phyloP scores from a whole-genome alignment of 768 basidiomycete species.

The Punctularia strigosozonata region DNA sequence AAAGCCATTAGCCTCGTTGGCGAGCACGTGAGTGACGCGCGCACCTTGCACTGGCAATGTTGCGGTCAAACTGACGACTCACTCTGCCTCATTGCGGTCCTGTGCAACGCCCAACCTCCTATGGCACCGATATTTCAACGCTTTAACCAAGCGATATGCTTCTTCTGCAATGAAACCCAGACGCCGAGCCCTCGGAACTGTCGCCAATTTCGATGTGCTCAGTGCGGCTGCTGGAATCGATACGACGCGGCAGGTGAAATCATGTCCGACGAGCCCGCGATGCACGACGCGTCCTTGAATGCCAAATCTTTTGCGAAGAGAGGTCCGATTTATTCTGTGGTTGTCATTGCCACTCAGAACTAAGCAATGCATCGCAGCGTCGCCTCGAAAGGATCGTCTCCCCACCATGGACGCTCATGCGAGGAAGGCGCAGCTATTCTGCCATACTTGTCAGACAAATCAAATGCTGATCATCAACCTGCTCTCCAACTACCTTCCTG shows the following conservation, averaged over 20 bases:
- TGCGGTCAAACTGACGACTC: background rate
- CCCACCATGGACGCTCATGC: constrained; percentile 53
- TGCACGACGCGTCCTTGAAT: constrained; percentile 75
- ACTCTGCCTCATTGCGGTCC: too few species aligned
- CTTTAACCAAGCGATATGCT: constrained; percentile 42
- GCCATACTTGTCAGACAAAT: constrained; percentile 85
- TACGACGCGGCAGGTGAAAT: constrained; percentile 67
- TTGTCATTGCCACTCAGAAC: background rate
- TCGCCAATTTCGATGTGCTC: constrained; percentile 50
- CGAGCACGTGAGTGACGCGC: background rate
- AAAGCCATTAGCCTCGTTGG: constrained; percentile 22
- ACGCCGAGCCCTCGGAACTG: constrained; percentile 32
- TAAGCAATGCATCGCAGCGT: constrained; percentile 29
- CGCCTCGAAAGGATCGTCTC: constrained; percentile 56
- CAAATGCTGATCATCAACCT: constrained; percentile 81
- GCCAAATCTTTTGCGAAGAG: constrained; percentile 55
- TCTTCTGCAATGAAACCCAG: constrained; percentile 51
- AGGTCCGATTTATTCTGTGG: constrained; percentile 29
- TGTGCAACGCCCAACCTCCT: too few species aligned
- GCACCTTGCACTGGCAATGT: background rate
- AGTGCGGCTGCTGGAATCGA: constrained; percentile 66
- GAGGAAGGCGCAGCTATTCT: constrained; percentile 59
- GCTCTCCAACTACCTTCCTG: constrained; percentile 80
- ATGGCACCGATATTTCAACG: constrained; percentile 39
- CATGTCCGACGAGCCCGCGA: constrained; percentile 76